Conservation (phyloP, 1,284 basidiomycete genomes). For the Cryptococcus sp. region DNA sequence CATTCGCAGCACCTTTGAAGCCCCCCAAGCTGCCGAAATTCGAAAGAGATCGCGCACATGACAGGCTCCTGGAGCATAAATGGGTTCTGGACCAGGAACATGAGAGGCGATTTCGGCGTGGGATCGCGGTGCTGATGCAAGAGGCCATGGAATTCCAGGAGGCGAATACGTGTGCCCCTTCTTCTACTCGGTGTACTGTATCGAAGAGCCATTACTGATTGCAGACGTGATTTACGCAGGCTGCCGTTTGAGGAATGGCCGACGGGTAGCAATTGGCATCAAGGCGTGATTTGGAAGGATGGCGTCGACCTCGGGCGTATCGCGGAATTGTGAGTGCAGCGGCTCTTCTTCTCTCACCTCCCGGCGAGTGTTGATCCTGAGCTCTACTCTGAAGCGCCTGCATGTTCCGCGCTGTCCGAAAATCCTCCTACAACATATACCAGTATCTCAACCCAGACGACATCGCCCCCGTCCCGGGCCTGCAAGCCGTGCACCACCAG, state of each 20-base stretch:
- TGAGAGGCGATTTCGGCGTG: constrained; percentile 28
- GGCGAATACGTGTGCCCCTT: constrained; percentile 14
- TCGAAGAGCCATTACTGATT: background rate
- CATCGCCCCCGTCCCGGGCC: constrained; percentile 12
- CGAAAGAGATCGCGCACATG: constrained; percentile 7
- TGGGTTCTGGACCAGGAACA: constrained; percentile 33
- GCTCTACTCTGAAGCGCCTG: constrained; percentile 8
- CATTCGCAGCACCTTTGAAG: background rate
- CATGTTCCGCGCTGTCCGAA: constrained; percentile 21
- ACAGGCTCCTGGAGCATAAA: constrained; percentile 22
- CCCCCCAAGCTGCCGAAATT: background rate
- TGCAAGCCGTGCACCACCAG: constrained; percentile 8
- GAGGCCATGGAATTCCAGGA: constrained; percentile 20
- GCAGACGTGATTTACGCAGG: background rate
- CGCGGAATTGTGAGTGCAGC: constrained; percentile 9
- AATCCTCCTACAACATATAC: constrained; percentile 17
- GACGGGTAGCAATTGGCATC: constrained; percentile 3
- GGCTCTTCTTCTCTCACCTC: background rate
- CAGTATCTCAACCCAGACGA: constrained; percentile 6
- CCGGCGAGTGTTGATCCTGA: background rate
- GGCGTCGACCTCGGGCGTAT: constrained; percentile 1
- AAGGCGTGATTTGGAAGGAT: constrained; percentile 7
- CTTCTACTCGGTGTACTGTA: background rate
- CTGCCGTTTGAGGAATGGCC: constrained; percentile 8
- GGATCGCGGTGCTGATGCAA: constrained; percentile 21